These are phyloP conservation scores for Blastomyces silverae DNA, from an alignment of 2,329 filamentous ascomycete species.

Conservation along the genomic window DNA sequence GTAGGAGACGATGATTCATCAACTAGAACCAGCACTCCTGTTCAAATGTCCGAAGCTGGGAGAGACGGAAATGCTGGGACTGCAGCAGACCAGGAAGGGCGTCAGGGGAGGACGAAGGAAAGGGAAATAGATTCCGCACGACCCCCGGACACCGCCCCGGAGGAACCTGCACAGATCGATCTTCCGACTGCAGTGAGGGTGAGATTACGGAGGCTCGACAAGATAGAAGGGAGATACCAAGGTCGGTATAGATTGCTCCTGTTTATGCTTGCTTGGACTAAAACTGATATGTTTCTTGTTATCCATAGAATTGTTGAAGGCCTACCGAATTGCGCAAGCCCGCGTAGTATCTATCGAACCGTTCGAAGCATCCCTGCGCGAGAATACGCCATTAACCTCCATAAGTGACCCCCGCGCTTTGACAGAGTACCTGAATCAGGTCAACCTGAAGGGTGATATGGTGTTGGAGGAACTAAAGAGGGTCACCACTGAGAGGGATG, in stretches of 20 bases:
- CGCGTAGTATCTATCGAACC: slow-evolving; percentile 82
- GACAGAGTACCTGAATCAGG: slow-evolving; percentile 81
- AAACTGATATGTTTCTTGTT: not conserved
- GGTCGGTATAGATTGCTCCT: slow-evolving; percentile 48
- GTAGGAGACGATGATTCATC: slow-evolving; percentile 74
- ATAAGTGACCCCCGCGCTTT: slow-evolving; percentile 79
- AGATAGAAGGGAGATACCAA: slow-evolving; percentile 78
- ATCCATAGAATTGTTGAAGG: slow-evolving; percentile 68
- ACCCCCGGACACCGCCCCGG: slow-evolving; percentile 17
- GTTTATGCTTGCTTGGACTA: not conserved
- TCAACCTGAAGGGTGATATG: slow-evolving; percentile 83
- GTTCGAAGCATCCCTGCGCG: slow-evolving; percentile 83
- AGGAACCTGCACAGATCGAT: slow-evolving; percentile 39
- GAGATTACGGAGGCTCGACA: slow-evolving; percentile 79
- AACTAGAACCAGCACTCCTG: slow-evolving; percentile 56
- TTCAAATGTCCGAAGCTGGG: slow-evolving; percentile 38
- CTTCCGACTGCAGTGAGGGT: slow-evolving; percentile 66
- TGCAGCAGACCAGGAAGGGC: slow-evolving; percentile 22
- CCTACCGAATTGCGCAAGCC: slow-evolving; percentile 85
- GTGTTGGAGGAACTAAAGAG: slow-evolving; percentile 88
- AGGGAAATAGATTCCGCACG: slow-evolving; percentile 18
- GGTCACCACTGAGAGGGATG: slow-evolving; percentile 73
- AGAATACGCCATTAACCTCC: slow-evolving; percentile 84
- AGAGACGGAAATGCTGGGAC: slow-evolving; percentile 24
- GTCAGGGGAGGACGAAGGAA: slow-evolving; percentile 25